Conservation (phyloP, 2,329 filamentous ascomycete species). For the Tympanopsis confertula region DNA sequence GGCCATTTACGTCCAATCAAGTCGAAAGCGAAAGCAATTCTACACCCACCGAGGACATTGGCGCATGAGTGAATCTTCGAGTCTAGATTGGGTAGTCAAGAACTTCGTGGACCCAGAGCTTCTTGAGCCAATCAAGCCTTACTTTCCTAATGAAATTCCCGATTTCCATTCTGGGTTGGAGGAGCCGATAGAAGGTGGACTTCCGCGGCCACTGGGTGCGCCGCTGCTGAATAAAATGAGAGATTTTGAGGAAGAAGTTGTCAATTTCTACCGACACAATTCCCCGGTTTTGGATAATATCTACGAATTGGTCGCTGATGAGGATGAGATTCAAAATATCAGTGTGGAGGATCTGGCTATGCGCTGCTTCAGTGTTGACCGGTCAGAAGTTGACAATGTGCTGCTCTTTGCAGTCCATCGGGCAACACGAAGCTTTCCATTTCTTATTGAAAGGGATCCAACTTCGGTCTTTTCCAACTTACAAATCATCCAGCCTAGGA, state of each 20-base stretch:
- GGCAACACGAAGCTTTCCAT: conserved; percentile 17
- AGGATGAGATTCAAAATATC: conserved; percentile 16
- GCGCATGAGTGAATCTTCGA: conserved; percentile 19
- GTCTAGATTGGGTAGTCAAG: conserved; percentile 34
- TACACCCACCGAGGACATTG: conserved; percentile 28
- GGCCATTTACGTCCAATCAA: conserved; percentile 25
- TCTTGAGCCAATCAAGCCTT: conserved; percentile 15
- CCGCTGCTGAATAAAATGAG: conserved; percentile 19
- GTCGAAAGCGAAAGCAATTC: conserved; percentile 26
- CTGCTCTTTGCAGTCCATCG: conserved; percentile 20
- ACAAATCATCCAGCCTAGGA: conserved; percentile 35
- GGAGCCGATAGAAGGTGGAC: conserved; percentile 22
- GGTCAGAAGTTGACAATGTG: not conserved
- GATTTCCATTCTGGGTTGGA: conserved; percentile 16
- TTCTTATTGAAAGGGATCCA: conserved; percentile 26
- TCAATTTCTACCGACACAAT: conserved; percentile 19
- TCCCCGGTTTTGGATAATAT: conserved; percentile 18
- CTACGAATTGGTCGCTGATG: conserved; percentile 22
- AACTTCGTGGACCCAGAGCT: conserved; percentile 29
- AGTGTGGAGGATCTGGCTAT: conserved; percentile 22
- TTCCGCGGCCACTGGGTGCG: conserved; percentile 22
- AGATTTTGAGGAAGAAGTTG: conserved; percentile 17
- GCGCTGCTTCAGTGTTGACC: conserved; percentile 8
- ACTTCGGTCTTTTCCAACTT: conserved; percentile 29
- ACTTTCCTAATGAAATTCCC: conserved; percentile 19